Evolutionary conservation across 306 rosid species (phyloP).

Genomic region (Castanea crenata): DNA sequence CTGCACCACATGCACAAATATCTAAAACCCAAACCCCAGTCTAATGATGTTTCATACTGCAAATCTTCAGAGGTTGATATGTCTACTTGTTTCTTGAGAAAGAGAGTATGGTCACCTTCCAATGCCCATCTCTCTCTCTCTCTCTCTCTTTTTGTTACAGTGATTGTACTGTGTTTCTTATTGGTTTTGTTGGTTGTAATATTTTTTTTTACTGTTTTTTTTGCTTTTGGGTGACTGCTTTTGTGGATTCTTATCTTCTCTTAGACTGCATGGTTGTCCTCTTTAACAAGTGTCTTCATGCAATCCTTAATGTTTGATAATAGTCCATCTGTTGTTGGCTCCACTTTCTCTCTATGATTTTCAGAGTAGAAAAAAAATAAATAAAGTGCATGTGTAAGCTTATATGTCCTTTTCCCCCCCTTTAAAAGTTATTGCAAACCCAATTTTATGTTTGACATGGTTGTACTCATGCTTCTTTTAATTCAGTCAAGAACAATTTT

Average conservation of each 20-base stretch:
- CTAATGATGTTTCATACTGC: too few species aligned
- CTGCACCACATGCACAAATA: background rate
- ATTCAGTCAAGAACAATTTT: background rate
- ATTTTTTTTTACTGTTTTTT: background rate
- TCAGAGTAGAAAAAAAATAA: background rate
- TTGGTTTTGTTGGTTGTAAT: background rate
- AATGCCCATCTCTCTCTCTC: background rate
- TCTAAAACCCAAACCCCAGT: background rate
- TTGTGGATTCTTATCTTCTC: conserved; percentile 30
- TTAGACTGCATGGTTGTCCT: conserved; percentile 21
- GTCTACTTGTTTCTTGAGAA: conserved; percentile 12
- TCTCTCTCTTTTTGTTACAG: too few species aligned
- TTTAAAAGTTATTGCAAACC: background rate
- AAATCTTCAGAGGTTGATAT: background rate
- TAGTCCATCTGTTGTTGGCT: too few species aligned
- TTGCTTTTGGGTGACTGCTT: conserved; percentile 2
- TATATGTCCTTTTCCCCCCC: background rate
- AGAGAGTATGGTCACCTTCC: background rate
- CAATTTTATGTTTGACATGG: background rate
- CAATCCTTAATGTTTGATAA: too few species aligned
- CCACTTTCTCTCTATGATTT: background rate
- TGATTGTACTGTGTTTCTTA: background rate
- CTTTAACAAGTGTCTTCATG: conserved; percentile 22
- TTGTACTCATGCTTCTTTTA: background rate
- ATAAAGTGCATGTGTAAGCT: background rate